These are phyloP conservation scores for Yarrowia hollandica DNA, from an alignment of 805 yeast species.

Conservation along the genomic window DNA sequence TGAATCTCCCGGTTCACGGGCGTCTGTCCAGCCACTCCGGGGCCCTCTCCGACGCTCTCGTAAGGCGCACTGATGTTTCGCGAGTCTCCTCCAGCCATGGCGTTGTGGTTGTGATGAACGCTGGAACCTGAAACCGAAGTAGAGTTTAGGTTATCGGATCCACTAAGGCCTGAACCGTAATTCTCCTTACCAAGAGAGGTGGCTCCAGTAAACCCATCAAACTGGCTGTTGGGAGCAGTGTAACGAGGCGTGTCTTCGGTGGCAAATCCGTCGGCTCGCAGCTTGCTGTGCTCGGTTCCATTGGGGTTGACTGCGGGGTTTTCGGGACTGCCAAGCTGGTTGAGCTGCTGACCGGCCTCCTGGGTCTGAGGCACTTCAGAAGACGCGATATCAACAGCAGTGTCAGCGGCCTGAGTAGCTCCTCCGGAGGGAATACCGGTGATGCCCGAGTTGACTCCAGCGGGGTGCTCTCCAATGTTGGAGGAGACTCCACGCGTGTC, in stretches of 20 bases:
- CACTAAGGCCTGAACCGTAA: background rate
- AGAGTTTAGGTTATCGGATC: conserved; percentile 1
- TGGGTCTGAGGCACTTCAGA: background rate
- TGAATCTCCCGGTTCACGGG: background rate
- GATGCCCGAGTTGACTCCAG: background rate
- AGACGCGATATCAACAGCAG: background rate
- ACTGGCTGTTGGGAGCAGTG: background rate
- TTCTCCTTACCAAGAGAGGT: background rate
- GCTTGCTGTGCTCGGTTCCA: background rate
- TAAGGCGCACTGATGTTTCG: background rate
- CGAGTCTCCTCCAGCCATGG: background rate
- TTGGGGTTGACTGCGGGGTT: background rate
- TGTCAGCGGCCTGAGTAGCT: background rate
- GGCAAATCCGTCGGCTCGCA: conserved; percentile 4
- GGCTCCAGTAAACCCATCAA: background rate
- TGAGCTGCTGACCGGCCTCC: background rate
- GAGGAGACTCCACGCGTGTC: no score
- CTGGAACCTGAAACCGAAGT: no score
- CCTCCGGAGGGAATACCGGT: background rate
- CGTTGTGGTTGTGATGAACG: background rate
- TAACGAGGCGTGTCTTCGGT: background rate
- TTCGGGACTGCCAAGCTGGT: background rate
- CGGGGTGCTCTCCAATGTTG: background rate
- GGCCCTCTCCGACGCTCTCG: background rate
- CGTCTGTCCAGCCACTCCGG: conserved; percentile 4